A percentile compares a stretch with the other conserved stretches of the same genome.
Evolutionary conservation across 2,329 filamentous ascomycete species (phyloP).

Genomic region (Daldinia eschscholtzii): DNA sequence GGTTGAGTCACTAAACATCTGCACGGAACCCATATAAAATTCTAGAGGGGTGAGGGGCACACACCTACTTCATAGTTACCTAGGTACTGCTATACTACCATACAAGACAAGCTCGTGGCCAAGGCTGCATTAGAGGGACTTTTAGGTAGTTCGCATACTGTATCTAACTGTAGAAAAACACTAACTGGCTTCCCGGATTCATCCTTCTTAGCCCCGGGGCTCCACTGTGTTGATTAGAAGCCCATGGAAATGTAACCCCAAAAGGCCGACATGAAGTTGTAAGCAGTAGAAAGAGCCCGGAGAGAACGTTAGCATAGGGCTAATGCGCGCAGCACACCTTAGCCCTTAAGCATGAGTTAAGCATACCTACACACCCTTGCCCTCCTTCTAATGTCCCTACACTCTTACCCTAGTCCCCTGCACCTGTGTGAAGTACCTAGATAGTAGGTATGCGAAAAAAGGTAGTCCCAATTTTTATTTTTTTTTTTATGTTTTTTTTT

Average conservation of each 20-base stretch:
- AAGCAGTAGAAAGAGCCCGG: constrained; percentile 28
- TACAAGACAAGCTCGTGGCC: background rate
- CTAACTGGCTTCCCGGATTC: constrained; percentile 29
- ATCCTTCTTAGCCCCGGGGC: constrained; percentile 30
- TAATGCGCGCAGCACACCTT: constrained; percentile 37
- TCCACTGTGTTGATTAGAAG: constrained; percentile 42
- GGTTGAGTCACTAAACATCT: background rate
- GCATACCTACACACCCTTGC: background rate
- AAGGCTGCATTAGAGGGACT: constrained; percentile 14
- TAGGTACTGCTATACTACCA: too few relatives aligned
- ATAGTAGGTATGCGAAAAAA: too few relatives aligned
- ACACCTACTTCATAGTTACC: background rate
- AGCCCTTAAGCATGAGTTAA: background rate
- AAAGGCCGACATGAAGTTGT: constrained; percentile 22
- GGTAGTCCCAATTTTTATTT: too few relatives aligned
- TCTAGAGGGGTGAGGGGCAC: constrained; percentile 21
- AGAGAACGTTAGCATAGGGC: constrained; percentile 30
- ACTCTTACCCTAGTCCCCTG: constrained; percentile 9
- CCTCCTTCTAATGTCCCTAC: constrained; percentile 15
- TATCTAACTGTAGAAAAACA: background rate
- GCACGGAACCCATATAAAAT: constrained; percentile 2
- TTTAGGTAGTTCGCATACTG: constrained; percentile 10
- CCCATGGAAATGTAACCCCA: constrained; percentile 39
- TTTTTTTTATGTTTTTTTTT: too few relatives aligned
- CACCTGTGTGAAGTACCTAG: background rate